A percentile compares a stretch with the other conserved stretches of the same genome.
Evolutionary conservation across 2,329 filamentous ascomycete genomes (phyloP).

Genomic region (Grosmannia clavigera): DNA sequence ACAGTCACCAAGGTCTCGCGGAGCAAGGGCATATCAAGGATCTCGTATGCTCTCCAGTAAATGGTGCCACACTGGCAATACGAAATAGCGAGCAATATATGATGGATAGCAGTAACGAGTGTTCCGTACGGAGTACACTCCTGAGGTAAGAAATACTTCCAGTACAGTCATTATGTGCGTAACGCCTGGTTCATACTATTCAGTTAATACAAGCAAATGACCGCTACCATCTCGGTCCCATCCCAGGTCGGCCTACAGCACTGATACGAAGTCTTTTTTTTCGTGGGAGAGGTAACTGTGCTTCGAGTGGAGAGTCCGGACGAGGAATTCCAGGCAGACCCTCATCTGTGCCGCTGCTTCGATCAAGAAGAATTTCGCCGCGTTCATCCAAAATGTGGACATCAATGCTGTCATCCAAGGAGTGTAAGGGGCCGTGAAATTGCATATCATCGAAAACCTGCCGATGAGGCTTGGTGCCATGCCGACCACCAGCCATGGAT

Average conservation of each 20-base stretch:
- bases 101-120: neutral
- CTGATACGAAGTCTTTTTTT: constrained; percentile 24
- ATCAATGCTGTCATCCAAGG: neutral
- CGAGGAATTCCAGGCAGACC: constrained; percentile 14
- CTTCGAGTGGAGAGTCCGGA: constrained; percentile 20
- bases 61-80: neutral
- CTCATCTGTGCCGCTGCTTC: neutral
- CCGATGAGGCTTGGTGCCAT: neutral
- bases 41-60: constrained; percentile 28
- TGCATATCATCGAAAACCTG: neutral
- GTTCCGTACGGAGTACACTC: neutral
- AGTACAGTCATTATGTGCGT: neutral
- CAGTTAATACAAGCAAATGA: neutral
- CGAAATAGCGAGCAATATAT: neutral
- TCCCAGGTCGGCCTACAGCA: constrained; percentile 19
- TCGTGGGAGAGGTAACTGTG: constrained; percentile 14
- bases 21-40: constrained; percentile 49
- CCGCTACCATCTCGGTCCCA: constrained; percentile 17
- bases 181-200: neutral
- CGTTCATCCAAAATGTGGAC: constrained; percentile 1
- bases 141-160: neutral
- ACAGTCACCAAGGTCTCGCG: constrained; percentile 55
- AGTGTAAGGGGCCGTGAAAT: neutral
- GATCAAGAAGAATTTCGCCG: neutral
- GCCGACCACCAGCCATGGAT: neutral